Percentiles rank a stretch among this genome's conserved stretches.
Conservation (phyloP, 805 yeast genomes). For the Candida maltosa region DNA sequence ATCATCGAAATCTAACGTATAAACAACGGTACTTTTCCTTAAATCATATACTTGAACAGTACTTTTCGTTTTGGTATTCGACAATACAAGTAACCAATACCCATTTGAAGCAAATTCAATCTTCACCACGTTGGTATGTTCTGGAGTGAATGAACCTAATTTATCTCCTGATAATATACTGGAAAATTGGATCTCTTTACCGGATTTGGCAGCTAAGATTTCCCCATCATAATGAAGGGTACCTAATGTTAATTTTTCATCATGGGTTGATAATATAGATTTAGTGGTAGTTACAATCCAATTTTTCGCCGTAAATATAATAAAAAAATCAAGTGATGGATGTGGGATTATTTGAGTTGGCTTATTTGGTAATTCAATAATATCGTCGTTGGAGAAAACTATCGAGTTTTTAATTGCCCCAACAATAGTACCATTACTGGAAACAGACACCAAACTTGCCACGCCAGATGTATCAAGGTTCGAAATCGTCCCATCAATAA, state of each 20-base stretch:
- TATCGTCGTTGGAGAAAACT: background rate
- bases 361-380: background rate
- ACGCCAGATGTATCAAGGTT: slow-evolving; percentile 1
- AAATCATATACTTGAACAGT: slow-evolving; percentile 46
- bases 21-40: slow-evolving; percentile 33
- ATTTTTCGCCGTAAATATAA: slow-evolving; percentile 20
- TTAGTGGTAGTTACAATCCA: slow-evolving; percentile 16
- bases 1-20: slow-evolving; percentile 23
- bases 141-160: slow-evolving; percentile 28
- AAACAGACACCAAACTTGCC: background rate
- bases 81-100: slow-evolving; percentile 48
- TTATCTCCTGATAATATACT: slow-evolving; percentile 35
- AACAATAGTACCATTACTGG: slow-evolving; percentile 1
- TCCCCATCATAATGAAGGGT: slow-evolving; percentile 50
- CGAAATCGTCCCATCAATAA: too few species aligned
- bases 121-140: slow-evolving; percentile 22
- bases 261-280: slow-evolving; percentile 4
- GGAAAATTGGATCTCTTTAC: slow-evolving; percentile 29
- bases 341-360: slow-evolving; percentile 22
- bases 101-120: slow-evolving; percentile 62
- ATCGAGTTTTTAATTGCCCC: background rate
- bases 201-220: slow-evolving; percentile 37
- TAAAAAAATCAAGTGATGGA: slow-evolving; percentile 29
- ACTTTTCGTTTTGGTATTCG: slow-evolving; percentile 15
- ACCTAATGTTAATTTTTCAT: too few species aligned